Evolutionary conservation across 768 basidiomycete species (phyloP).

Genomic region (Psilocybe sp.): DNA sequence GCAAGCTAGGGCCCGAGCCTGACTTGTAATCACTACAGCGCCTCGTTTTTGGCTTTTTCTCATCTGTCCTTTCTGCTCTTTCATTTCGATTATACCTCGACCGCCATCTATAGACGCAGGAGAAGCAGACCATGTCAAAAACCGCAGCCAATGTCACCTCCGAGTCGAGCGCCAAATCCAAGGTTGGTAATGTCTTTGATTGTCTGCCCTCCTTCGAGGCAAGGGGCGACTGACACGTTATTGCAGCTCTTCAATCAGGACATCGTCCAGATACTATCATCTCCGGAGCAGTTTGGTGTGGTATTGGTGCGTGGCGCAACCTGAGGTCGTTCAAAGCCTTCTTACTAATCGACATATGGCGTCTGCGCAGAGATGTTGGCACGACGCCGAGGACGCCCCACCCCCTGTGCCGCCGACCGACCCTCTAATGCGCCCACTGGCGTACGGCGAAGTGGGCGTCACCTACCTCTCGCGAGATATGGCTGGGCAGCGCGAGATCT

Average conservation of each 20-base stretch:
- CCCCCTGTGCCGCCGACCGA: slow-evolving; percentile 42
- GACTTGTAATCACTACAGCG: too few species aligned
- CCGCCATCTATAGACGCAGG: too few species aligned
- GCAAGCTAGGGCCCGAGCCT: too few species aligned
- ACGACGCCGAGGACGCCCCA: slow-evolving; percentile 74
- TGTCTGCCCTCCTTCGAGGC: too few species aligned
- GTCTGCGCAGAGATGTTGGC: slow-evolving; percentile 78
- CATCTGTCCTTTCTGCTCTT: too few species aligned
- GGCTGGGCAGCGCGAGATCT: slow-evolving; percentile 58
- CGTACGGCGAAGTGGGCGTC: slow-evolving; percentile 80
- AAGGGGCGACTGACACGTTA: too few species aligned
- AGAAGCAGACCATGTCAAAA: too few species aligned
- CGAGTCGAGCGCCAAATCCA: too few species aligned
- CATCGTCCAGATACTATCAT: slow-evolving; percentile 48
- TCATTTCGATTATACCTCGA: too few species aligned
- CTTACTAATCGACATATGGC: not conserved
- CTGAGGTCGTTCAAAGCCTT: not conserved
- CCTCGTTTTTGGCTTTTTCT: too few species aligned
- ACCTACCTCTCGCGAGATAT: slow-evolving; percentile 52
- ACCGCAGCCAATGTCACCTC: too few species aligned
- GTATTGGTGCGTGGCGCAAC: slow-evolving; percentile 53
- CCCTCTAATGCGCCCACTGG: slow-evolving; percentile 72
- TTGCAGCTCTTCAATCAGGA: slow-evolving; percentile 66
- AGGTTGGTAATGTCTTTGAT: too few species aligned
- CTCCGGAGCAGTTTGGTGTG: slow-evolving; percentile 48